These are phyloP conservation scores for Fusarium nodosum DNA, from an alignment of 2,329 filamentous ascomycete species.

Conservation along the genomic window DNA sequence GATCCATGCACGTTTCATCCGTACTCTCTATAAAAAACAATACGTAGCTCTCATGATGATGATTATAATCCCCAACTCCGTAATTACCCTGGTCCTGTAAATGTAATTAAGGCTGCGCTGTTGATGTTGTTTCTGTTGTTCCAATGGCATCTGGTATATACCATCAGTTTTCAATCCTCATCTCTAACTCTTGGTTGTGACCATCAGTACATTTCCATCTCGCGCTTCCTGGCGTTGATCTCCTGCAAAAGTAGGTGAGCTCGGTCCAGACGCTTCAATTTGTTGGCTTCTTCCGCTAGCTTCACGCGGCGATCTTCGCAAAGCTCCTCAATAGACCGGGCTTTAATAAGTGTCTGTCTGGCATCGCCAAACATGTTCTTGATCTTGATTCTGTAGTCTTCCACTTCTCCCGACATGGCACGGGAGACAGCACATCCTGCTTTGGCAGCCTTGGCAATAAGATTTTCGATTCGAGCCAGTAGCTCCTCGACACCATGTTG, in stretches of 20 bases:
- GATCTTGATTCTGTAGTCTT: slow-evolving; percentile 13
- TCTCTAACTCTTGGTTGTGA: background rate
- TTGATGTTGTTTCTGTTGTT: background rate
- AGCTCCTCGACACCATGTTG: background rate
- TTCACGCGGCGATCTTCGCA: slow-evolving; percentile 9
- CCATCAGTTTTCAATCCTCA: background rate
- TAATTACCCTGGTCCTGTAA: background rate
- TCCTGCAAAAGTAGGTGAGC: slow-evolving; percentile 2
- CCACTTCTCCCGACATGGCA: slow-evolving; percentile 12
- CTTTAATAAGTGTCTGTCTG: background rate
- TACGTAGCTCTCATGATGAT: background rate
- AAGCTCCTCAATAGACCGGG: background rate
- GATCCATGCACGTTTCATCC: slow-evolving; percentile 6
- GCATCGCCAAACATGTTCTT: slow-evolving; percentile 6
- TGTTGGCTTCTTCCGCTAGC: slow-evolving; percentile 22
- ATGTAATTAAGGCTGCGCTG: background rate
- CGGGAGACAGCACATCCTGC: slow-evolving; percentile 1
- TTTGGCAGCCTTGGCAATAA: background rate
- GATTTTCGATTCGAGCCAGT: slow-evolving; percentile 5
- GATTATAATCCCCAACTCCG: slow-evolving; percentile 13
- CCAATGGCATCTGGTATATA: background rate
- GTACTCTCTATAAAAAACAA: background rate
- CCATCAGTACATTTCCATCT: background rate
- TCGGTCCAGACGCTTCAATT: slow-evolving; percentile 14
- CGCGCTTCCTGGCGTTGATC: background rate